Base-by-base conservation (phyloP, 1,284 basidiomycete species). In the Leccinum pachyderme region DNA sequence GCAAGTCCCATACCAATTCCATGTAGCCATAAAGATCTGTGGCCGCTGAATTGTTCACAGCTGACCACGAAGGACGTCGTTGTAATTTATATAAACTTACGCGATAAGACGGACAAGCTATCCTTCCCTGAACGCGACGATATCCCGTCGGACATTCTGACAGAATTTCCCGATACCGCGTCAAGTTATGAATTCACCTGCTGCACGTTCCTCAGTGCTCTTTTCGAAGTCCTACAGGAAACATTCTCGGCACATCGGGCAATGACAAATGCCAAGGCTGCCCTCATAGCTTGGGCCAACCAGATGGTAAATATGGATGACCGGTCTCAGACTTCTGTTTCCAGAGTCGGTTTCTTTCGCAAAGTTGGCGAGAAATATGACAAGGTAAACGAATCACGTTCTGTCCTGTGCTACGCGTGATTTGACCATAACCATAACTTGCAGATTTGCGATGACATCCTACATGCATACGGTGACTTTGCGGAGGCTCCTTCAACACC, bases 61-160 rank as follows among this genome's bases (percentile, higher is more conserved):
- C 32, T 66, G 18, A 7, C 44, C 24, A 57, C 41, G 43, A 56
- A 56, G n/a, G 43, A 35, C 2, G 51, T 62, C 3, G 25, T 58
- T 4, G 62, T 66, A 0, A 39, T 66, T 2, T 66, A 64, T 44
- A 60, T 64, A 51, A 66, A 64, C 44, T 5, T 66, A 5, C 47
- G 60, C 2, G 45, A 2, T 0, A n/a, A 48, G 4, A 5, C 5
- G 0, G 59, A 55, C 12, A 22, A 3, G 6, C 7, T 33, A 1
- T 25, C 51, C 4, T 64, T 66, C 18, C 63, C 61, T 12, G 1
- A 1, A 0, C 55, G 54, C 1, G 62, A 64, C 43, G 9, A 0
- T 5, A 39, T 66, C 11, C 57, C 57, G 11, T 51, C 56, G 1
- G 1, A 28, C 1, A 57, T 64, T 22, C 25, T 66, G 37, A 57